These are phyloP conservation scores for Pseudopyricularia javanii DNA, from an alignment of 2,329 filamentous ascomycete species.

Conservation along the genomic window DNA sequence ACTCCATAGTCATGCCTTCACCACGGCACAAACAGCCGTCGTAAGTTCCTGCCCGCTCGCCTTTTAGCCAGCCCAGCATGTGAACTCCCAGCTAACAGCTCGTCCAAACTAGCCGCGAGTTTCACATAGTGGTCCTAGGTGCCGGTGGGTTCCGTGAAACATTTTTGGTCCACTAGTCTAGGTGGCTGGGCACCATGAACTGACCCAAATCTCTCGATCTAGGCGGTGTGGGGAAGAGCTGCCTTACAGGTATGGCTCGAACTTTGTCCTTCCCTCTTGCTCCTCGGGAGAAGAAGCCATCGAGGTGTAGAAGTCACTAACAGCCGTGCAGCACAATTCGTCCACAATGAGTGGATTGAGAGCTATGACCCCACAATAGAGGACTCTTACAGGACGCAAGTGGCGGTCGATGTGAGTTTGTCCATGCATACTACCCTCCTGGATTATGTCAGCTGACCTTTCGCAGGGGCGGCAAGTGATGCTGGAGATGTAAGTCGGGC, in stretches of 20 bases:
- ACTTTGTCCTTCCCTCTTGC: slow-evolving; percentile 7
- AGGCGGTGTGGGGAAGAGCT: slow-evolving; percentile 89
- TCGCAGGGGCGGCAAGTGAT: slow-evolving; percentile 72
- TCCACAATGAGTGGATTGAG: slow-evolving; percentile 90
- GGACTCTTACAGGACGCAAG: slow-evolving; percentile 63
- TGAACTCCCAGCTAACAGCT: not conserved
- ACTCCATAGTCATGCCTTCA: not conserved
- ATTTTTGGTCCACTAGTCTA: slow-evolving; percentile 6
- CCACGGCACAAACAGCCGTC: not conserved
- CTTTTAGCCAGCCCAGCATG: not conserved
- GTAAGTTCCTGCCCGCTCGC: not conserved
- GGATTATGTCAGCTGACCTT: slow-evolving; percentile 16
- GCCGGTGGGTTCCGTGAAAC: slow-evolving; percentile 46
- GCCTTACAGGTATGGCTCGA: slow-evolving; percentile 59
- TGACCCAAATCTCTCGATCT: slow-evolving; percentile 7
- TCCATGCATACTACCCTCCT: slow-evolving; percentile 3
- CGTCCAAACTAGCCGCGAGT: slow-evolving; percentile 47
- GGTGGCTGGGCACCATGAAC: not conserved
- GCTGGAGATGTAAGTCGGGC: slow-evolving; percentile 62
- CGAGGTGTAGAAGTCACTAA: not conserved
- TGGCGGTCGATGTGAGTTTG: slow-evolving; percentile 69
- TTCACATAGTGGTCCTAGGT: slow-evolving; percentile 72
- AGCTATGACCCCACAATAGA: slow-evolving; percentile 72
- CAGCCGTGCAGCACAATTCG: slow-evolving; percentile 60
- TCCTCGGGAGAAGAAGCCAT: not conserved